A percentile compares a stretch with the other conserved stretches of the same genome.
phyloP scores from a whole-genome alignment of 306 rosid genomes.

The Abrus precatorius region DNA sequence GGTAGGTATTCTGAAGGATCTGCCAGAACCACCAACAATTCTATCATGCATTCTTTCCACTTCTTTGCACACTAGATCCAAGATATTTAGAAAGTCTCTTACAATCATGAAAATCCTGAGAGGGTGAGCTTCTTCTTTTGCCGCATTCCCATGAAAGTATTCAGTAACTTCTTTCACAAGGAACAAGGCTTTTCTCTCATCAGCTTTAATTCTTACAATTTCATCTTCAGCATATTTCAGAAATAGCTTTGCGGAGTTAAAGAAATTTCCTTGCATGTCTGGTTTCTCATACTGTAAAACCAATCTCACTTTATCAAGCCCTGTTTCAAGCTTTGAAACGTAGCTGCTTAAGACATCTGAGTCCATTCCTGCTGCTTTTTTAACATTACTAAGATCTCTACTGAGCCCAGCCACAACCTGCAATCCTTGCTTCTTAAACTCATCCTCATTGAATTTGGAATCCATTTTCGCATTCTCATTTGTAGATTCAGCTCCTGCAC shows the following conservation, averaged over 20 bases:
- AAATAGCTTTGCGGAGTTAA: conserved; percentile 76
- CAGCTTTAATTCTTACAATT: conserved; percentile 71
- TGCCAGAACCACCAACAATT: conserved; percentile 79
- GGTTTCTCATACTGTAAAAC: conserved; percentile 81
- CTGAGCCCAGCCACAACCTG: conserved; percentile 90
- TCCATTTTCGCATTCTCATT: conserved; percentile 59
- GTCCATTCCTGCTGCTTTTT: conserved; percentile 98
- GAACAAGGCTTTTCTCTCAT: conserved; percentile 75
- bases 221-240: conserved; percentile 86
- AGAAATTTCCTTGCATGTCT: conserved; percentile 76
- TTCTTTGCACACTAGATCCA: conserved; percentile 97
- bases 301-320: conserved; percentile 84
- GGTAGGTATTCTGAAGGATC: conserved; percentile 84
- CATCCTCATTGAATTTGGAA: conserved; percentile 66
- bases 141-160: conserved; percentile 89
- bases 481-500: conserved; percentile 64
- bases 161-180: conserved; percentile 93
- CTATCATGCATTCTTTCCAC: conserved; percentile 92
- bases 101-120: conserved; percentile 95
- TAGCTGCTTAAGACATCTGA: conserved; percentile 94
- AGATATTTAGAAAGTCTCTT: conserved; percentile 78
- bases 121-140: conserved; percentile 97
- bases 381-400: conserved; percentile 83
- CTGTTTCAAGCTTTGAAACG: conserved; percentile 86
- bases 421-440: conserved; percentile 88